phyloP scores from a whole-genome alignment of 176 grass and related monocot species.

The Musa itinerans region DNA sequence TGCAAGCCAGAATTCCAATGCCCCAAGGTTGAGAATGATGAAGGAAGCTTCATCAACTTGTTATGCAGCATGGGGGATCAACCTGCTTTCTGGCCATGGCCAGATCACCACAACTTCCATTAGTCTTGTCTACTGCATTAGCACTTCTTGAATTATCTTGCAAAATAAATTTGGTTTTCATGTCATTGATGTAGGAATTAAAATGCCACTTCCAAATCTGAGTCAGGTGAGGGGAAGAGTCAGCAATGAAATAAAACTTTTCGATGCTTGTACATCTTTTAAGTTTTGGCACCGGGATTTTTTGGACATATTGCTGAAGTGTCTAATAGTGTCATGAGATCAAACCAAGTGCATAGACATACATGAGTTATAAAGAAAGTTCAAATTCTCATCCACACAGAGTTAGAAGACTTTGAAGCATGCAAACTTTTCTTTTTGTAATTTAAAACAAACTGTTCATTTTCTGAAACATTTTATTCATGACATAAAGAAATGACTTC shows the following conservation, averaged over 20 bases:
- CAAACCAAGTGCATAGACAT: too few relatives aligned
- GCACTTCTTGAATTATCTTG: constrained; percentile 23
- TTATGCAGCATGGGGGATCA: constrained; percentile 32
- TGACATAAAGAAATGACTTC: too few relatives aligned
- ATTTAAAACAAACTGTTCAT: too few relatives aligned
- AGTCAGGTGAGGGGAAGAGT: neutral
- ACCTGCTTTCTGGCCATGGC: constrained; percentile 34
- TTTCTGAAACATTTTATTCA: too few relatives aligned
- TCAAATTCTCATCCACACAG: too few relatives aligned
- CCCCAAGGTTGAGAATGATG: constrained; percentile 28
- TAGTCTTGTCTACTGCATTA: constrained; percentile 18
- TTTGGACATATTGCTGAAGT: too few relatives aligned
- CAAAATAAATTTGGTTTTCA: neutral
- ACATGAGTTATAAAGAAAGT: too few relatives aligned
- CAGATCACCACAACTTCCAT: constrained; percentile 37
- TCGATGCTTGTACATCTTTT: neutral
- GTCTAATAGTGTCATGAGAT: too few relatives aligned
- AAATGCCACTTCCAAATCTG: neutral
- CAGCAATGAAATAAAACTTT: neutral
- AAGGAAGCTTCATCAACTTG: constrained; percentile 35
- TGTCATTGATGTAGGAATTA: neutral
- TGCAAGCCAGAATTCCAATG: constrained; percentile 27
- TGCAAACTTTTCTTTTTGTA: too few relatives aligned
- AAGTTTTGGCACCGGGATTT: too few relatives aligned
- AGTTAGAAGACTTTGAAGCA: too few relatives aligned